Conservation (phyloP, 495 filamentous ascomycete species). For the Parathielavia appendiculata region DNA sequence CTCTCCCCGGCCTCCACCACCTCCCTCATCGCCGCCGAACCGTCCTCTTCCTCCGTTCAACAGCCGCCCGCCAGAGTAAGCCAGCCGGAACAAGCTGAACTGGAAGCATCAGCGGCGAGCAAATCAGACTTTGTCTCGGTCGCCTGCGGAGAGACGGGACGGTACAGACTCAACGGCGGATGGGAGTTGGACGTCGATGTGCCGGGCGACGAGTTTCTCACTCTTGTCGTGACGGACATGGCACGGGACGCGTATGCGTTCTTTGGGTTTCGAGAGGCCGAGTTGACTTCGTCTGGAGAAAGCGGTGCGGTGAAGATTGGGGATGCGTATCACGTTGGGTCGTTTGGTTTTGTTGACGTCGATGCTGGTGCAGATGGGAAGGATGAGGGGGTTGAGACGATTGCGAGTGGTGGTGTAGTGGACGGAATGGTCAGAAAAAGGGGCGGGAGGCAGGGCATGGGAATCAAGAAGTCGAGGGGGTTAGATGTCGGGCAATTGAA, state of each 20-base stretch:
- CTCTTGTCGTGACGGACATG: slow-evolving; percentile 24
- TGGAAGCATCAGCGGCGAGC: slow-evolving; percentile 11
- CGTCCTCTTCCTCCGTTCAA: too few species aligned
- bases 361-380: too few species aligned
- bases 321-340: slow-evolving; percentile 13
- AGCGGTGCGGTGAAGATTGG: background rate
- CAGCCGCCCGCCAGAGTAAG: too few species aligned
- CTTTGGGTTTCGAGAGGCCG: slow-evolving; percentile 26
- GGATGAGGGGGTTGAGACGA: too few species aligned
- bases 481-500: background rate
- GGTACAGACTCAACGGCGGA: slow-evolving; percentile 25
- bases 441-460: background rate
- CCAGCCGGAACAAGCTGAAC: background rate
- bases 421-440: too few species aligned
- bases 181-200: slow-evolving; percentile 5
- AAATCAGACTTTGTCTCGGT: slow-evolving; percentile 11
- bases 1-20: background rate
- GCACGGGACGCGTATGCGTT: slow-evolving; percentile 15
- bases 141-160: slow-evolving; percentile 11
- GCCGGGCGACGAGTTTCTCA: slow-evolving; percentile 20
- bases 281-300: slow-evolving; percentile 10
- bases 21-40: too few species aligned
- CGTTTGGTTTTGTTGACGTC: background rate
- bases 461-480: background rate
- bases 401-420: too few species aligned